Percentiles rank a stretch among this genome's conserved stretches.
Evolutionary conservation across 345 rosid genomes (phyloP).

Genomic region (Aegle marmelos): DNA sequence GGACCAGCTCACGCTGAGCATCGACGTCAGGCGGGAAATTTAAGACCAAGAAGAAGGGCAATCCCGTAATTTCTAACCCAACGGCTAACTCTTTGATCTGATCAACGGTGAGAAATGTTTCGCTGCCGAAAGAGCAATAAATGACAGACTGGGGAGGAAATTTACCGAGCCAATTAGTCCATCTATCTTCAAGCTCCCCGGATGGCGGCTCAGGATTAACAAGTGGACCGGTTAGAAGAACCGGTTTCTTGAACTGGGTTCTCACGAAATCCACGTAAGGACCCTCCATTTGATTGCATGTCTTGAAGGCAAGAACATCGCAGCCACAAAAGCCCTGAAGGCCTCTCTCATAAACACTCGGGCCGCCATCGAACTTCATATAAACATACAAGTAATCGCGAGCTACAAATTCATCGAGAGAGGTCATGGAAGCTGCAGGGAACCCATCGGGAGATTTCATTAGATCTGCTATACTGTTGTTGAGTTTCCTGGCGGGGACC

Average conservation of each 20-base stretch:
- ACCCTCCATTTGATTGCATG: slow-evolving; percentile 28
- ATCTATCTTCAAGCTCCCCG: slow-evolving; percentile 28
- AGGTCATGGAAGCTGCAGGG: slow-evolving; percentile 10
- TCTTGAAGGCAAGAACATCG: slow-evolving; percentile 18
- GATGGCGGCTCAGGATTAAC: slow-evolving; percentile 23
- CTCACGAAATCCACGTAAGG: slow-evolving; percentile 22
- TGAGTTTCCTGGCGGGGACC: slow-evolving; percentile 19
- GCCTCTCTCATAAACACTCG: slow-evolving; percentile 10
- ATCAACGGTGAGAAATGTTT: slow-evolving; percentile 25
- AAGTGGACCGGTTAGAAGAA: slow-evolving; percentile 29
- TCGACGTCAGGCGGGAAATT: slow-evolving; percentile 19
- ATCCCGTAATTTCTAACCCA: slow-evolving; percentile 31
- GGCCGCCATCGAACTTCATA: slow-evolving; percentile 12
- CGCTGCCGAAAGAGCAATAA: slow-evolving; percentile 36
- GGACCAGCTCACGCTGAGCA: background rate
- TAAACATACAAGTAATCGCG: slow-evolving; percentile 5
- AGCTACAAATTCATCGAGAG: slow-evolving; percentile 19
- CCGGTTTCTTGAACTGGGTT: slow-evolving; percentile 21
- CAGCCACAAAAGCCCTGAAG: background rate
- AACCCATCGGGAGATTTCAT: slow-evolving; percentile 23
- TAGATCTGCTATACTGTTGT: slow-evolving; percentile 5
- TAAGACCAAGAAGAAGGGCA: slow-evolving; percentile 35
- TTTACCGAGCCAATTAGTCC: slow-evolving; percentile 29
- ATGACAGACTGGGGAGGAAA: slow-evolving; percentile 15
- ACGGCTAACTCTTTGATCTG: slow-evolving; percentile 24